Conservation (phyloP, 1,284 basidiomycete genomes). For the Omphalotus olearius region DNA sequence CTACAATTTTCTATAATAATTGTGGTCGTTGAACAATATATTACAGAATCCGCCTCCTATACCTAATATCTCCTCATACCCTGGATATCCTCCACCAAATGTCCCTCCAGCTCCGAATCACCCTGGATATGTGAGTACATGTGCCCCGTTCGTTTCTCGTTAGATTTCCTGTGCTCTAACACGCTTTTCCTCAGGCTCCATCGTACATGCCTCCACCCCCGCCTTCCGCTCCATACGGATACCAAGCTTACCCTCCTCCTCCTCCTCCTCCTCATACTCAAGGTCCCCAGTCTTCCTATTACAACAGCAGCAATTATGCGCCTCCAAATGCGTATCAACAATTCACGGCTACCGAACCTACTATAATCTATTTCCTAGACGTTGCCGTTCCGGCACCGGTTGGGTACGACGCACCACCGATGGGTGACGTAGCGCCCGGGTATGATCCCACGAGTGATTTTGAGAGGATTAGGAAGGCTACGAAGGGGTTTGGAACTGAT, state of each 20-base stretch:
- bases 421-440: conserved; percentile 23
- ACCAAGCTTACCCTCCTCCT: conserved; percentile 13
- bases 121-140: neutral
- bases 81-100: neutral
- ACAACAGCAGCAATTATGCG: neutral
- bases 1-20: no score
- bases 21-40: neutral
- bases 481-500: conserved; percentile 27
- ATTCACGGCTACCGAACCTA: neutral
- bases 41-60: no score
- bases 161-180: neutral
- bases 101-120: neutral
- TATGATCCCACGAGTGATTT: conserved; percentile 28
- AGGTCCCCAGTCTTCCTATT: neutral
- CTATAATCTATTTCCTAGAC: conserved; percentile 7
- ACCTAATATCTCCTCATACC: no score
- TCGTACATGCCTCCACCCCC: conserved; percentile 1
- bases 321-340: neutral
- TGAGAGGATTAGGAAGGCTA: conserved; percentile 26
- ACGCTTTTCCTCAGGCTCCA: neutral
- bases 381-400: conserved; percentile 8
- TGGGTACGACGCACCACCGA: conserved; percentile 1
- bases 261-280: conserved; percentile 10
- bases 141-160: neutral
- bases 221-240: neutral